These are phyloP conservation scores for Candida sphagnicola DNA, from an alignment of 805 yeast genomes.

Conservation along the genomic window DNA sequence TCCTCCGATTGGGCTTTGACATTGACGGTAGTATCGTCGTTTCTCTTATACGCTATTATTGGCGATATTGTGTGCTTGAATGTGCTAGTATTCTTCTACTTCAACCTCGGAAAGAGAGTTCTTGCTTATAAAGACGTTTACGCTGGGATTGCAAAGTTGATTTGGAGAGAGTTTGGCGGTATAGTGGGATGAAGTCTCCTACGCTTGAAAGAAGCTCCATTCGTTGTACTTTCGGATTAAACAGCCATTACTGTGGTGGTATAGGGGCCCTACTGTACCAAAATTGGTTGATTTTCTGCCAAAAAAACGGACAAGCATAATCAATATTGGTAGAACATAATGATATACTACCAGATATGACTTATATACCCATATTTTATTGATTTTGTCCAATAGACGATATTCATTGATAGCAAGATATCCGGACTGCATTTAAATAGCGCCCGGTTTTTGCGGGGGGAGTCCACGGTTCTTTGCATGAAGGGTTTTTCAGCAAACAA, in stretches of 20 bases:
- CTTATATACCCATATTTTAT: too few species aligned
- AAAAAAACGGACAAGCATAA: too few species aligned
- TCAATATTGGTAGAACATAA: too few species aligned
- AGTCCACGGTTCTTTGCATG: too few species aligned
- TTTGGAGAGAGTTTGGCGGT: slow-evolving; percentile 3
- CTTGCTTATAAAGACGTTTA: slow-evolving; percentile 4
- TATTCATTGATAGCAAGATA: not conserved
- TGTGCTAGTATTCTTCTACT: slow-evolving; percentile 10
- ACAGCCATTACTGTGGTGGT: too few species aligned
- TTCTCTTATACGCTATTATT: slow-evolving; percentile 16
- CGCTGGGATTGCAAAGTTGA: not conserved
- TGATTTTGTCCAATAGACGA: too few species aligned
- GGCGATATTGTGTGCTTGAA: slow-evolving; percentile 18
- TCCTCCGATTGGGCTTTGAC: slow-evolving; percentile 2
- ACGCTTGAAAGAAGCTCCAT: too few species aligned
- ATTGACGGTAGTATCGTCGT: slow-evolving; percentile 10
- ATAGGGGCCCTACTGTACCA: too few species aligned
- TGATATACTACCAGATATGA: too few species aligned
- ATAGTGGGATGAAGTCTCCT: slow-evolving; percentile 1
- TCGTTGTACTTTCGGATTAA: too few species aligned
- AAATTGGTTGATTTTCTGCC: too few species aligned
- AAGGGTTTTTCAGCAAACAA: too few species aligned
- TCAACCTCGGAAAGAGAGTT: slow-evolving; percentile 7
- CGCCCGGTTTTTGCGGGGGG: not conserved
- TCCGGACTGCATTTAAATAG: not conserved